Evolutionary conservation across 768 basidiomycete species (phyloP).

Genomic region (Boletus bicolor): DNA sequence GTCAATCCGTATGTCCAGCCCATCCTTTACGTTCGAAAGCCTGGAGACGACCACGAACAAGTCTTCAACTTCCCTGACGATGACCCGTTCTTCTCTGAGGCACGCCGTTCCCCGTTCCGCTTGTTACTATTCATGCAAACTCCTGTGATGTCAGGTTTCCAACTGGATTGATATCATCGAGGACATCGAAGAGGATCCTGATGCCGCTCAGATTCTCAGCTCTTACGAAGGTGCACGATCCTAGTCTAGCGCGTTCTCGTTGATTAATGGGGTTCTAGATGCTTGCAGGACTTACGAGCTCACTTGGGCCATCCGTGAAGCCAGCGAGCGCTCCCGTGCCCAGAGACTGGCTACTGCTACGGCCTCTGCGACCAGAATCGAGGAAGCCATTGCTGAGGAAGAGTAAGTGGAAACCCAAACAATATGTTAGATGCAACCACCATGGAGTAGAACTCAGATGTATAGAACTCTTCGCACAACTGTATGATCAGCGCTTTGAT

Average conservation of each 20-base stretch:
- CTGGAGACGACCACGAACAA: slow-evolving; percentile 77
- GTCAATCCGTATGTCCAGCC: slow-evolving; percentile 95
- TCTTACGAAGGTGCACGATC: slow-evolving; percentile 70
- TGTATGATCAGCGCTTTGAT: neutral
- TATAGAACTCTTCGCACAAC: neutral
- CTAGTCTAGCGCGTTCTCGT: neutral
- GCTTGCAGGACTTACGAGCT: slow-evolving; percentile 87
- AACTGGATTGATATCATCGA: slow-evolving; percentile 88
- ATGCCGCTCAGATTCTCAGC: slow-evolving; percentile 75
- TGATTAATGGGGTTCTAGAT: slow-evolving; percentile 41
- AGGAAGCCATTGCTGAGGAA: slow-evolving; percentile 28
- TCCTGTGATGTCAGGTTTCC: slow-evolving; percentile 45
- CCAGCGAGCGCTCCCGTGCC: slow-evolving; percentile 64
- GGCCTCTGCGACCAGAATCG: slow-evolving; percentile 25
- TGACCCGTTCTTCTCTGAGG: slow-evolving; percentile 93
- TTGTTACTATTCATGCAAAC: neutral
- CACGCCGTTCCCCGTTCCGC: slow-evolving; percentile 18
- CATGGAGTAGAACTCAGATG: neutral
- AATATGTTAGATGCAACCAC: neutral
- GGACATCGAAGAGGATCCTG: slow-evolving; percentile 84
- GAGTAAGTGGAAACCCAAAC: slow-evolving; percentile 12
- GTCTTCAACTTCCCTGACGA: slow-evolving; percentile 71
- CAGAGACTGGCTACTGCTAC: slow-evolving; percentile 39
- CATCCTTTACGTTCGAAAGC: slow-evolving; percentile 78
- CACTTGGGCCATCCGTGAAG: slow-evolving; percentile 89